Percentiles rank a stretch among this genome's conserved stretches.
phyloP scores from a whole-genome alignment of 2,329 filamentous ascomycete species.

The Erysiphe pulchra region DNA sequence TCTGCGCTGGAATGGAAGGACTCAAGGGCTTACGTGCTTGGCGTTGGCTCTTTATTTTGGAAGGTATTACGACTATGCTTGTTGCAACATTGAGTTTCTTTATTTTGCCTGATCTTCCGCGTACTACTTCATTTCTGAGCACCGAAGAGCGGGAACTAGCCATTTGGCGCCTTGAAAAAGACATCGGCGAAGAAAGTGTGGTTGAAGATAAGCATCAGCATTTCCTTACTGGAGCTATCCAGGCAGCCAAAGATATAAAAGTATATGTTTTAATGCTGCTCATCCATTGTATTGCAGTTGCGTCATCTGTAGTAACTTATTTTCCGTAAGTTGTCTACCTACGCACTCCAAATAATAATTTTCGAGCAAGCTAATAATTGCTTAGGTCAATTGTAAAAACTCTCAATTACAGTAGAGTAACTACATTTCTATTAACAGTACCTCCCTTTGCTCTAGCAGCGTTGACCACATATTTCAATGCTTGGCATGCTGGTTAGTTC shows the following conservation, averaged over 20 bases:
- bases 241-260: conserved; percentile 30
- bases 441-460: conserved; percentile 39
- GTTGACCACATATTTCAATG: conserved; percentile 35
- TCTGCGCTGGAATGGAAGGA: conserved; percentile 37
- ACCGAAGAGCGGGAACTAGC: conserved; percentile 31
- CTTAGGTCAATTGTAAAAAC: conserved; percentile 35
- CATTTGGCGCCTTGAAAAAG: conserved; percentile 33
- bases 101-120: conserved; percentile 41
- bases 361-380: conserved; percentile 15
- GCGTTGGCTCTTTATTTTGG: conserved; percentile 46
- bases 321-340: conserved; percentile 21
- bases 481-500: conserved; percentile 30
- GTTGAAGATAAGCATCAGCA: conserved; percentile 27
- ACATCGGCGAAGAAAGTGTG: conserved; percentile 40
- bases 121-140: conserved; percentile 28
- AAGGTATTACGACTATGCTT: conserved; percentile 36
- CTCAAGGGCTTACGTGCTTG: conserved; percentile 29
- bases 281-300: conserved; percentile 29
- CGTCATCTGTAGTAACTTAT: conserved; percentile 38
- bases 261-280: conserved; percentile 9
- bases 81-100: conserved; percentile 31
- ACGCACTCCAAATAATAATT: conserved; percentile 14
- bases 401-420: conserved; percentile 32
- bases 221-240: conserved; percentile 23
- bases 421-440: conserved; percentile 34